phyloP scores from a whole-genome alignment of 441 rosid species.

The Capsella rubella region DNA sequence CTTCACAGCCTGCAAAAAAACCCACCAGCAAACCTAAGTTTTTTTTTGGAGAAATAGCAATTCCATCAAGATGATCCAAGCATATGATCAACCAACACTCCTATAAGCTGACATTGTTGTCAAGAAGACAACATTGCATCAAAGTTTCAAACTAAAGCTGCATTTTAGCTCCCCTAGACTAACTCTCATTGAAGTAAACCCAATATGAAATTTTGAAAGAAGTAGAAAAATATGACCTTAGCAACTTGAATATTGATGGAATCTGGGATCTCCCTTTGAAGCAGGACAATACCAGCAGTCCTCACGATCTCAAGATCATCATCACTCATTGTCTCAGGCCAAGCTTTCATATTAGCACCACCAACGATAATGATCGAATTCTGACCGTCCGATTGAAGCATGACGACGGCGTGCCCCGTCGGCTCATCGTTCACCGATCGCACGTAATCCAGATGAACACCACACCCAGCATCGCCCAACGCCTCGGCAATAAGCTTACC shows the following conservation, averaged over 20 bases:
- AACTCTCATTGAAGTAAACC: conserved; percentile 12
- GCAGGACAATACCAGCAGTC: conserved; percentile 84
- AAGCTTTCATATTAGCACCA: conserved; percentile 80
- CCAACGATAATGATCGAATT: conserved; percentile 92
- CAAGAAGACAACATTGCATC: neutral
- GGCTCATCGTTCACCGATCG: conserved; percentile 55
- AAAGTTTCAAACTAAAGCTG: neutral
- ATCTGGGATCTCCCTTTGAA: conserved; percentile 94
- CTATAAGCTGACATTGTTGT: neutral
- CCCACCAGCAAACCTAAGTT: conserved; percentile 20
- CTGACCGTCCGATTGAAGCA: conserved; percentile 86
- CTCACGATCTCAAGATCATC: conserved; percentile 66
- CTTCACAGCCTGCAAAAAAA: conserved; percentile 71
- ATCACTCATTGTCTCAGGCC: conserved; percentile 67
- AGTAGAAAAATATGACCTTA: conserved; percentile 49
- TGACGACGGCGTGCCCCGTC: conserved; percentile 95
- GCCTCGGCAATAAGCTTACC: conserved; percentile 75
- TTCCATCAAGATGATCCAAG: neutral
- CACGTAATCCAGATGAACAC: conserved; percentile 66
- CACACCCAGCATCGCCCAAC: conserved; percentile 57
- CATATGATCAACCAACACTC: neutral
- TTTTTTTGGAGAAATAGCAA: neutral
- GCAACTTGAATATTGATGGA: conserved; percentile 86
- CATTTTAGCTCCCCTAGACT: neutral
- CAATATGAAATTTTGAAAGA: neutral